Evolutionary conservation across 257 asterid species (phyloP), one percentile per base, ranked within the genome.

Genomic region (Solanum chaucha): DNA sequence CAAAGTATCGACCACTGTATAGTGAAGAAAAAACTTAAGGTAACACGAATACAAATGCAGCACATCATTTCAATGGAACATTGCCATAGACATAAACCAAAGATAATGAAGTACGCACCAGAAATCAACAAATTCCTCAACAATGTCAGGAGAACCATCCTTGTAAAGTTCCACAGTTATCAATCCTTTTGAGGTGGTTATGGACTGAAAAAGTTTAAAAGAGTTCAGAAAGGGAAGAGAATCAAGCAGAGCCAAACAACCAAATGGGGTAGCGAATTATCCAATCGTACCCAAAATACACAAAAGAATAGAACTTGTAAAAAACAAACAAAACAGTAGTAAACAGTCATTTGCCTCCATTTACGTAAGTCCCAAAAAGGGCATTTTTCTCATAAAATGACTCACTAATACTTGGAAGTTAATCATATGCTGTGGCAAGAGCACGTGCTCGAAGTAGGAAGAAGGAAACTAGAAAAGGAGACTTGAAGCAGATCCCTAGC

Each of bases 131-230:
- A 97, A 97, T 87, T 94, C 94, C 48, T 86, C 91, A 88, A 97
- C 98, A 82, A 91, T 93, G 87, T 94, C 98, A 41, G 97, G 94
- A 87, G 99, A 94, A 83, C 99, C 95, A 81, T 97, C 99, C 90
- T 92, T 94, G 93, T 90, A 95, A 51, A 97, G 96, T 92, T 97
- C 99, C 85, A 91, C 99, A 81, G 94, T 94, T 71, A 97, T 91
- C 41, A 90, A 90, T 89, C 99, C 99, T 91, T 95, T 96, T 84
- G 99, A 92, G 28, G 99, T 97, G 68, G 87, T 91, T 86, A 97
- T 92, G 85, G 93, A 93, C 99, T 97, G 92, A 83, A 83, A 84
- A 86, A 88, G 65, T 58, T 34, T 38, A 40, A 82, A 30, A 68
- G 34, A 82, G 35, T 46, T 44, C 15, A 61, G 61, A 83, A 81